Percentiles rank a stretch among this genome's conserved stretches.
These are phyloP conservation scores for Hypericum androsaemum DNA, from an alignment of 345 rosid species.

Conservation along the genomic window DNA sequence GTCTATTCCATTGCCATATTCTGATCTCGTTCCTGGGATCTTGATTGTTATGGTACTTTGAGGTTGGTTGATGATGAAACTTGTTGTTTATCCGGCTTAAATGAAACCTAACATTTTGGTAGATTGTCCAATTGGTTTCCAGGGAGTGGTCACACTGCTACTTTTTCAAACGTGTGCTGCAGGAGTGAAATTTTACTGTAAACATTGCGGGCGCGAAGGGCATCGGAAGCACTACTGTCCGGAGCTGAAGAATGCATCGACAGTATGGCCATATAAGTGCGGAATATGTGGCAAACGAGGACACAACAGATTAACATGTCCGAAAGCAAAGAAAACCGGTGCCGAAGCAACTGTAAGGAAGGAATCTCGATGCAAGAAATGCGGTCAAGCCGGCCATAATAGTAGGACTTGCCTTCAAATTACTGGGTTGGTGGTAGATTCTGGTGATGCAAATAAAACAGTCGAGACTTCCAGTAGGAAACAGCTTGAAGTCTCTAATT, in stretches of 20 bases:
- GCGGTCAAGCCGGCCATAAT: conserved; percentile 60
- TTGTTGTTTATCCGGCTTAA: too few relatives aligned
- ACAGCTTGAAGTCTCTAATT: too few relatives aligned
- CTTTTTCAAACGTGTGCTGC: too few relatives aligned
- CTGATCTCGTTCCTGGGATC: background rate
- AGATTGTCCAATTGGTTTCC: too few relatives aligned
- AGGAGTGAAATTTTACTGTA: conserved; percentile 73
- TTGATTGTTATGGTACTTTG: too few relatives aligned
- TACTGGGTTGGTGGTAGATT: conserved; percentile 5
- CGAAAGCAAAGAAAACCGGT: conserved; percentile 22
- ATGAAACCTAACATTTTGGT: too few relatives aligned
- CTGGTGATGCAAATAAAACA: too few relatives aligned
- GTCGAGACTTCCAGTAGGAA: too few relatives aligned
- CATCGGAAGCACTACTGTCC: conserved; percentile 87
- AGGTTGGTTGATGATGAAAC: too few relatives aligned
- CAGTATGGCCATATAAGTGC: conserved; percentile 50
- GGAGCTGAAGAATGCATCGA: conserved; percentile 33
- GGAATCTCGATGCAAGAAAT: conserved; percentile 35
- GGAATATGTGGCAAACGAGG: conserved; percentile 64
- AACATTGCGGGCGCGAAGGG: conserved; percentile 76
- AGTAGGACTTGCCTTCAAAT: conserved; percentile 51
- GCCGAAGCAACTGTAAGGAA: conserved; percentile 20
- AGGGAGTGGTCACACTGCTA: too few relatives aligned
- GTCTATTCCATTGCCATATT: background rate
- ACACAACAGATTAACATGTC: conserved; percentile 83